Evolutionary conservation across 495 filamentous ascomycete genomes (phyloP), one percentile per base, ranked within the genome.

Genomic region (Lasiosphaeria miniovina): DNA sequence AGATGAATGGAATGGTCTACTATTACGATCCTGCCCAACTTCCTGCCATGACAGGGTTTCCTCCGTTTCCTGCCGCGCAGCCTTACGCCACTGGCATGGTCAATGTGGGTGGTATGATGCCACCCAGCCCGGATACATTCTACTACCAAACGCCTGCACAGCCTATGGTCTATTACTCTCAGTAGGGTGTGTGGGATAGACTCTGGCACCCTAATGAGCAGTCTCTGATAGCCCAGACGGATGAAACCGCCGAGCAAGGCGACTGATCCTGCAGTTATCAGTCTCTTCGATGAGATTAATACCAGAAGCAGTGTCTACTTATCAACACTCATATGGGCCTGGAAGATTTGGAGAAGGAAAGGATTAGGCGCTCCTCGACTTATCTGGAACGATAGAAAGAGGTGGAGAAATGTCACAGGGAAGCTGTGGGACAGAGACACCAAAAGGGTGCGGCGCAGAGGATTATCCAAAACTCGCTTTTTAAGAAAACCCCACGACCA

Each of bases 1-100:
- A 98, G 75, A 84, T 86, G 62, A 92, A 93, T 62, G 94, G 95
- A 50, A 97, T 93, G 78, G 91, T 96, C 4, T 98, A 96, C 72
- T 99, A 96, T 70, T 92, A 91, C 59, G 88, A 96, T 66, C 80
- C 88, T 36, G 80, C 86, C 9, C 88, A 94, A 70, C 76, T 91
- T 58, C 80, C 80, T 46, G 68, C 81, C 8, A 80, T 85, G 59
- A 72, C 80, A 35, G 71, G 69, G 2, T 82, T 81, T 57, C 77
- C 73, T 15, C 62, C 82, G 4, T 85, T 82, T 57, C 74, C 77
- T 24, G 63, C 78, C 36, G 63, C 78, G 33, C 86, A 87, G 50
- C 61, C 58, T 24, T 79, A 78, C 74, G 61, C 76, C 76, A 57
- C 84, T 64, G 86, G 83, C 14, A 81, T 87, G 54, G 82, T 88